Percentiles rank a stretch among this genome's conserved stretches.
Evolutionary conservation across 768 basidiomycete genomes (phyloP).

Genomic region (Macrolepiota fuliginosa): DNA sequence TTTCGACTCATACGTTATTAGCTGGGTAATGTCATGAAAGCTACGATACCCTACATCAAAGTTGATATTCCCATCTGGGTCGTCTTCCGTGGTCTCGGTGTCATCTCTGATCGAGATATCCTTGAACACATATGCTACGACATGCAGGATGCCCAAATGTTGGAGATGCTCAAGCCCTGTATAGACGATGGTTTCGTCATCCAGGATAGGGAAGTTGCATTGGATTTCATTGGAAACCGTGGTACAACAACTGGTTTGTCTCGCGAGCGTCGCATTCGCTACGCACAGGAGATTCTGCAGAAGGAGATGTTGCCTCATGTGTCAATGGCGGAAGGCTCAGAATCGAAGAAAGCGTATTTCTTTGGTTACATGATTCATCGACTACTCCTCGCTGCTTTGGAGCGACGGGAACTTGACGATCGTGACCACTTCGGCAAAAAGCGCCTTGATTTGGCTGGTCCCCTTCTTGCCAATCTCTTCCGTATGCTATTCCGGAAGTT

Average conservation of each 20-base stretch:
- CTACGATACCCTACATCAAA: constrained; percentile 96
- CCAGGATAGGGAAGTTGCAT: constrained; percentile 93
- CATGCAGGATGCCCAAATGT: constrained; percentile 91
- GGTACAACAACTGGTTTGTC: constrained; percentile 92
- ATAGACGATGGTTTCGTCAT: constrained; percentile 99
- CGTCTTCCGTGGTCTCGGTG: constrained; percentile 95
- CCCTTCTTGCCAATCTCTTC: constrained; percentile 94
- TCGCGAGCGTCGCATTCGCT: constrained; percentile 89
- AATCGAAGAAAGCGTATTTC: constrained; percentile 99
- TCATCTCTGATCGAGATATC: constrained; percentile 97
- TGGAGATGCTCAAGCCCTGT: constrained; percentile 97
- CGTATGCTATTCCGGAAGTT: constrained; percentile 96
- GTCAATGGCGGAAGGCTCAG: constrained; percentile 92
- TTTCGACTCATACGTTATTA: constrained; percentile 26
- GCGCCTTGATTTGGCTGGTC: constrained; percentile 93
- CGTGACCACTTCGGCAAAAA: constrained; percentile 99
- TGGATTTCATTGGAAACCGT: constrained; percentile 98
- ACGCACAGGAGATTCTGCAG: constrained; percentile 96
- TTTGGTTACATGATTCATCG: constrained; percentile 99
- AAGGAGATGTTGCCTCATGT: constrained; percentile 99
- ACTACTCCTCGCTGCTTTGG: constrained; percentile 87
- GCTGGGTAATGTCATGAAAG: constrained; percentile 93
- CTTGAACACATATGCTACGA: constrained; percentile 99
- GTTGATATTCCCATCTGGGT: constrained; percentile 99
- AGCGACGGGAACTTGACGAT: constrained; percentile 94